Evolutionary conservation across 1,139 yeast genomes (phyloP).

Genomic region (Candida dubliniensis): DNA sequence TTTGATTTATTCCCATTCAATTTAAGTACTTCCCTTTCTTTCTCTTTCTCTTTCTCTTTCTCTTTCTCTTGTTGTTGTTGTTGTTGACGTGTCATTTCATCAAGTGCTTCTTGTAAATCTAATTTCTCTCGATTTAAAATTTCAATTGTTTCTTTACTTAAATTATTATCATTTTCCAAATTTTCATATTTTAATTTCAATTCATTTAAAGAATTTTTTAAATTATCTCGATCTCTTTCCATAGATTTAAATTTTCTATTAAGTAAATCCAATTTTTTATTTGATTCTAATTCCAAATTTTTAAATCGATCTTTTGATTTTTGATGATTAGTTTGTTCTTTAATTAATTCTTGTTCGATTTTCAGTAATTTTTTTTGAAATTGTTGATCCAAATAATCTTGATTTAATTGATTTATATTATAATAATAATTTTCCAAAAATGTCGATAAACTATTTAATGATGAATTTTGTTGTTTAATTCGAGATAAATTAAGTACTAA

Average conservation of each 20-base stretch:
- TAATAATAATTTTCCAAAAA: slow-evolving; percentile 32
- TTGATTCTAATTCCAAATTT: slow-evolving; percentile 20
- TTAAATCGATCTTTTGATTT: slow-evolving; percentile 22
- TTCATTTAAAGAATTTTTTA: slow-evolving; percentile 37
- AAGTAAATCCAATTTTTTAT: slow-evolving; percentile 19
- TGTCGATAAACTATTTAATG: slow-evolving; percentile 30
- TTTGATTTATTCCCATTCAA: not conserved
- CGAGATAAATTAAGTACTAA: slow-evolving; percentile 31
- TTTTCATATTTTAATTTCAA: slow-evolving; percentile 30
- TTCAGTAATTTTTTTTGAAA: slow-evolving; percentile 21
- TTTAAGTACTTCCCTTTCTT: not conserved
- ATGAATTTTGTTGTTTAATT: slow-evolving; percentile 39
- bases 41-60: not conserved
- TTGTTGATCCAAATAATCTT: slow-evolving; percentile 25
- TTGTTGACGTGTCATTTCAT: slow-evolving; percentile 3
- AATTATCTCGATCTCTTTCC: slow-evolving; percentile 19
- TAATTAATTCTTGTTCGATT: slow-evolving; percentile 22
- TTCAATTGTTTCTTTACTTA: slow-evolving; percentile 4
- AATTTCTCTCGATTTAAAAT: slow-evolving; percentile 6
- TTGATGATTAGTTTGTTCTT: slow-evolving; percentile 21
- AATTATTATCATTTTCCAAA: slow-evolving; percentile 2
- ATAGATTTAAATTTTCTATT: slow-evolving; percentile 19
- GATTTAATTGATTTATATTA: slow-evolving; percentile 31
- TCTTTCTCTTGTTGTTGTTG: slow-evolving; percentile 5
- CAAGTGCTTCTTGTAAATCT: slow-evolving; percentile 1